Evolutionary conservation across 805 yeast genomes (phyloP).

Genomic region (Wickerhamiella azymoides): DNA sequence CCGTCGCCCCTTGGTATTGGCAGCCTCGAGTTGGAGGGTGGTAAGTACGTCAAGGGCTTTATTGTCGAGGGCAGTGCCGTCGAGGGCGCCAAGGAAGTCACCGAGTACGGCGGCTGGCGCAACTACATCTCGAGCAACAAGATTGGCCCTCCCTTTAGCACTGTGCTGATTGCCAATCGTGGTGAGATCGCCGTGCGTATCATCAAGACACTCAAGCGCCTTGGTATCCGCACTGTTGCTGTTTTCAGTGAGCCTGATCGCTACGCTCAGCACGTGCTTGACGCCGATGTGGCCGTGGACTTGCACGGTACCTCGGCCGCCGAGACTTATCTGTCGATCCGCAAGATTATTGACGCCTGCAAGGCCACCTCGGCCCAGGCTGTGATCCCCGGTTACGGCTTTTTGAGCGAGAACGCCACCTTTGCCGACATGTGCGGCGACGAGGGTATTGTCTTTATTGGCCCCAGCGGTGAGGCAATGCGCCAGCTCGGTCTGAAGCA

Average conservation of each 20-base stretch:
- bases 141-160: slow-evolving; percentile 50
- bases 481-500: slow-evolving; percentile 86
- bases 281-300: slow-evolving; percentile 72
- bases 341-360: slow-evolving; percentile 77
- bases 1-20: slow-evolving; percentile 96
- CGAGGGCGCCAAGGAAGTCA: slow-evolving; percentile 64
- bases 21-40: slow-evolving; percentile 66
- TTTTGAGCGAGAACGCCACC: slow-evolving; percentile 90
- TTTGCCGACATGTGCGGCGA: slow-evolving; percentile 75
- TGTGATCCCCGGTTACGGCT: slow-evolving; percentile 97
- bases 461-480: slow-evolving; percentile 93
- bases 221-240: slow-evolving; percentile 69
- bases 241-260: slow-evolving; percentile 84
- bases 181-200: slow-evolving; percentile 97
- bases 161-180: slow-evolving; percentile 90
- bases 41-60: slow-evolving; percentile 81
- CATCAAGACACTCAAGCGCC: slow-evolving; percentile 69
- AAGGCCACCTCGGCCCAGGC: slow-evolving; percentile 77
- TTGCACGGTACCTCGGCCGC: slow-evolving; percentile 75
- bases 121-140: slow-evolving; percentile 31
- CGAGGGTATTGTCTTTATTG: slow-evolving; percentile 83
- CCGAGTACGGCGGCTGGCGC: slow-evolving; percentile 84
- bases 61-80: slow-evolving; percentile 74
- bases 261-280: slow-evolving; percentile 71
- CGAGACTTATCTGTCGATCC: slow-evolving; percentile 76